phyloP scores from a whole-genome alignment of 108 stramenopile species.

The Nitzschia sp. region DNA sequence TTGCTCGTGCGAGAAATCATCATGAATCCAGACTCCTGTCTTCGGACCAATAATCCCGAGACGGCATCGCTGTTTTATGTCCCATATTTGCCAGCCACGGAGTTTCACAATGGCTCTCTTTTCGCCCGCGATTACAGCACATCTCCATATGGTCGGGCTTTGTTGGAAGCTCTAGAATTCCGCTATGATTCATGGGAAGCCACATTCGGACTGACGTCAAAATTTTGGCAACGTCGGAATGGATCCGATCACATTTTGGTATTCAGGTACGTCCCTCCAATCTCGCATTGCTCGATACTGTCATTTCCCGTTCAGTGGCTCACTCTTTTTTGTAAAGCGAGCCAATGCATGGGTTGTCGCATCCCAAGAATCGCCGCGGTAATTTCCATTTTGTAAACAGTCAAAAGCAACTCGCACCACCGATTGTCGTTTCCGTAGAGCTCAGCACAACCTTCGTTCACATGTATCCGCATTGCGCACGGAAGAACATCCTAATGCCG shows the following conservation, averaged over 20 bases:
- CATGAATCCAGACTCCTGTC: constrained; percentile 39
- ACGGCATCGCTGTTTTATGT: constrained; percentile 43
- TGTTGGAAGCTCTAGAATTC: constrained; percentile 17
- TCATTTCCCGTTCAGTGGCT: too few species aligned
- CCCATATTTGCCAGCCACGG: constrained; percentile 42
- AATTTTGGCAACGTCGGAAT: constrained; percentile 43
- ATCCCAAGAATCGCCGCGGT: constrained; percentile 32
- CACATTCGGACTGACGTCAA: constrained; percentile 38
- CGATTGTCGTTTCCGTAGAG: constrained; percentile 43
- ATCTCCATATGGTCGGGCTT: constrained; percentile 29
- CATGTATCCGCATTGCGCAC: constrained; percentile 38
- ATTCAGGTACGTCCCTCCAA: too few species aligned
- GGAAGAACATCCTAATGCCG: constrained; percentile 46
- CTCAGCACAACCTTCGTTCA: constrained; percentile 41
- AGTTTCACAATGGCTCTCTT: constrained; percentile 29
- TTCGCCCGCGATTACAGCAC: constrained; percentile 4
- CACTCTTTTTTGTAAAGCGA: too few species aligned
- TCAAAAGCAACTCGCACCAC: constrained; percentile 34
- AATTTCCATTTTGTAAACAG: constrained; percentile 41
- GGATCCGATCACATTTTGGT: constrained; percentile 47
- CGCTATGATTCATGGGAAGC: constrained; percentile 34
- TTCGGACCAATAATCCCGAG: constrained; percentile 44
- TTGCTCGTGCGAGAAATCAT: constrained; percentile 40
- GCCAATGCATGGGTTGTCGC: constrained; percentile 39
- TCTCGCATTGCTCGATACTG: too few species aligned